Evolutionary conservation across 179 eudicot species (phyloP).

Genomic region (Camellia oleifera): DNA sequence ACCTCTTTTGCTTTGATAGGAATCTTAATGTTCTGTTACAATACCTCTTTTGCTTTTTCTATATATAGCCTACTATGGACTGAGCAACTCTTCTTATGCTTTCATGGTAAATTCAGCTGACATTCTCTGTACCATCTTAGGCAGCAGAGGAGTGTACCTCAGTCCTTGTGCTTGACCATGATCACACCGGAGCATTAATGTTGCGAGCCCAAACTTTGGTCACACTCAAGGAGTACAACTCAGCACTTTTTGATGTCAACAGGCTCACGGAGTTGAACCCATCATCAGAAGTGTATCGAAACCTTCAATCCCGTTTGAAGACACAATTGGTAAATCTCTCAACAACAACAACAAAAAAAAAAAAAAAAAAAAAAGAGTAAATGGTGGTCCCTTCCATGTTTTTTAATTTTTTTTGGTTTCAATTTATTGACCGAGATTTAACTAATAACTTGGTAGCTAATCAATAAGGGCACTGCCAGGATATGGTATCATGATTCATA

Average conservation of each 20-base stretch:
- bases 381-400: not conserved
- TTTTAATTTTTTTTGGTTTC: not conserved
- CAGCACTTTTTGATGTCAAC: slow-evolving; percentile 88
- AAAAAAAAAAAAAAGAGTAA: not conserved
- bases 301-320: slow-evolving; percentile 77
- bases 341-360: not conserved
- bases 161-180: slow-evolving; percentile 85
- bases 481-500: too few species aligned
- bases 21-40: too few species aligned
- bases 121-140: slow-evolving; percentile 32
- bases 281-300: slow-evolving; percentile 77
- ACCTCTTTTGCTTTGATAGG: not conserved
- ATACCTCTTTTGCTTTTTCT: not conserved
- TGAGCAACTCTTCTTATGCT: not conserved
- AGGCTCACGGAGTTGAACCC: slow-evolving; percentile 84
- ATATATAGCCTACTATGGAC: not conserved
- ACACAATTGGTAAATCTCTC: slow-evolving; percentile 68
- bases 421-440: not conserved
- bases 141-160: slow-evolving; percentile 91
- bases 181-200: slow-evolving; percentile 95
- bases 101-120: not conserved
- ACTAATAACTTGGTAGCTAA: not conserved
- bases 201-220: slow-evolving; percentile 93
- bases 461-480: not conserved
- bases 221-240: slow-evolving; percentile 82